Evolutionary conservation across 306 rosid species (phyloP).

Genomic region (Acacia confusa): DNA sequence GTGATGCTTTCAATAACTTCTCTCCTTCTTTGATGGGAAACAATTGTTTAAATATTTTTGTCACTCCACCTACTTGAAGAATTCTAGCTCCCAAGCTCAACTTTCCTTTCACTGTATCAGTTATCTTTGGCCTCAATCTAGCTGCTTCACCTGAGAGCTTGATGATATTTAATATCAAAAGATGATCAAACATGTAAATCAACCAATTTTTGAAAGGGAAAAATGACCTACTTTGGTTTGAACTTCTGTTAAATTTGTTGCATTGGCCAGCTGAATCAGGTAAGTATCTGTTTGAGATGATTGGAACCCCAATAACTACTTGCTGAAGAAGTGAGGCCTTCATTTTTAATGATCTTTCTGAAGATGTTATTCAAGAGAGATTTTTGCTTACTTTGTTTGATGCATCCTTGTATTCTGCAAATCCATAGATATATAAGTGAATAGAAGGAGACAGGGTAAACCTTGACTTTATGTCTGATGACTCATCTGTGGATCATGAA

Average conservation of each 20-base stretch:
- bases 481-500: slow-evolving; percentile 41
- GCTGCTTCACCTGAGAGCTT: slow-evolving; percentile 44
- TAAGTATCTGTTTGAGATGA: slow-evolving; percentile 25
- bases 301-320: slow-evolving; percentile 36
- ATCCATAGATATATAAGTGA: background rate
- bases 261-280: slow-evolving; percentile 25
- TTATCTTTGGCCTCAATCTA: slow-evolving; percentile 47
- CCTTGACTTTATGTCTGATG: slow-evolving; percentile 27
- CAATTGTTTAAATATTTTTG: slow-evolving; percentile 44
- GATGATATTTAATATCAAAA: background rate
- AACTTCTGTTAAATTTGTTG: background rate
- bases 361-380: background rate
- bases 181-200: background rate
- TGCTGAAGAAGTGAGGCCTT: slow-evolving; percentile 46
- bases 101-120: slow-evolving; percentile 58
- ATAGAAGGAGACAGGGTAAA: slow-evolving; percentile 3
- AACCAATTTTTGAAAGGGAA: background rate
- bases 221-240: slow-evolving; percentile 28
- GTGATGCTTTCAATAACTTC: slow-evolving; percentile 47
- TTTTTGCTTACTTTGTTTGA: slow-evolving; percentile 11
- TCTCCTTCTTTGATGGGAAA: slow-evolving; percentile 48
- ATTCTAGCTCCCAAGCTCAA: slow-evolving; percentile 57
- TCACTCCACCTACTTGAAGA: slow-evolving; percentile 49
- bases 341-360: slow-evolving; percentile 29
- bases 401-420: background rate